Conservation (phyloP, 1,139 yeast genomes). For the Suhomyces bolitotheri region DNA sequence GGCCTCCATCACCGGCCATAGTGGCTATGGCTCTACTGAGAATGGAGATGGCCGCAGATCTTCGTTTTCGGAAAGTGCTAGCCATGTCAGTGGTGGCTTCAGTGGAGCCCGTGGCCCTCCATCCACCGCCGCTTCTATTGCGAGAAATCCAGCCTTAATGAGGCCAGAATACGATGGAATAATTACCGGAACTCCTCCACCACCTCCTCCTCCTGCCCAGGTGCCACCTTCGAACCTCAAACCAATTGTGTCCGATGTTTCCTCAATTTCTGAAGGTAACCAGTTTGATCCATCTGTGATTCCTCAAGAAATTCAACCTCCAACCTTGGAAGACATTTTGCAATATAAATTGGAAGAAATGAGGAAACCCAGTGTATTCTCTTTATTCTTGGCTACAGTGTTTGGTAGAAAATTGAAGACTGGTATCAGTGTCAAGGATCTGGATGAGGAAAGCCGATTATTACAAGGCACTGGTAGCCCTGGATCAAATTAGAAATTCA, state of each 20-base stretch:
- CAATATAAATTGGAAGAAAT: slow-evolving; percentile 25
- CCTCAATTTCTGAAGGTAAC: slow-evolving; percentile 9
- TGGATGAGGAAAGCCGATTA: slow-evolving; percentile 15
- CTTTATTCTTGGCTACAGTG: background rate
- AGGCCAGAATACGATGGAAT: slow-evolving; percentile 36
- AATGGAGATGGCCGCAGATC: slow-evolving; percentile 19
- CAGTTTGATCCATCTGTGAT: slow-evolving; percentile 19
- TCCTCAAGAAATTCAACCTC: slow-evolving; percentile 44
- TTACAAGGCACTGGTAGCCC: too few relatives aligned
- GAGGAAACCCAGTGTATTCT: slow-evolving; percentile 5
- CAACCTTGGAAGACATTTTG: slow-evolving; percentile 33
- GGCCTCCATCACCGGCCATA: background rate
- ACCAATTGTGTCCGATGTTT: slow-evolving; percentile 27
- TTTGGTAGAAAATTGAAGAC: slow-evolving; percentile 1
- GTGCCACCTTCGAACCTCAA: slow-evolving; percentile 15
- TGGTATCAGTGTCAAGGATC: slow-evolving; percentile 3
- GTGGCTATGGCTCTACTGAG: slow-evolving; percentile 23
- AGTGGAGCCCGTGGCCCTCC: slow-evolving; percentile 23
- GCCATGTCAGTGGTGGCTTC: slow-evolving; percentile 17
- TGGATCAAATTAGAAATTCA: too few relatives aligned
- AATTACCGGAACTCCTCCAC: slow-evolving; percentile 32
- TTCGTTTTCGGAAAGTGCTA: slow-evolving; percentile 19
- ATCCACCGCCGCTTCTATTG: slow-evolving; percentile 38
- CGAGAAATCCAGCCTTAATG: slow-evolving; percentile 38
- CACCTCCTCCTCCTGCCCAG: slow-evolving; percentile 14